These are phyloP conservation scores for Martiniozyma abietophila DNA, from an alignment of 805 yeast genomes.

Conservation along the genomic window DNA sequence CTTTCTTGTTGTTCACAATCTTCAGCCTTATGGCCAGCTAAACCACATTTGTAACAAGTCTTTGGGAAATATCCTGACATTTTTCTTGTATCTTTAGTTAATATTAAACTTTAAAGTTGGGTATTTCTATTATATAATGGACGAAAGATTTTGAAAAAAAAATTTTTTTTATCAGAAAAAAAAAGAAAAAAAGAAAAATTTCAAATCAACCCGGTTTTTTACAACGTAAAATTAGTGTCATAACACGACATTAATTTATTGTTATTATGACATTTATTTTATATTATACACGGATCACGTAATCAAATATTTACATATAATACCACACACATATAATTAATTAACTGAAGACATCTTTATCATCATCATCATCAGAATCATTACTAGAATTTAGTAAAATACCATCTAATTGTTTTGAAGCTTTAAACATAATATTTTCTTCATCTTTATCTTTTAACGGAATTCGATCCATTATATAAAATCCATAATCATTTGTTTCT, in stretches of 20 bases:
- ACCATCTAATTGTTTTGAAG: too few relatives aligned
- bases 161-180: not conserved
- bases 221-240: too few relatives aligned
- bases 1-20: slow-evolving; percentile 78
- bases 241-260: too few relatives aligned
- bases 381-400: too few relatives aligned
- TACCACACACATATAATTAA: too few relatives aligned
- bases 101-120: not conserved
- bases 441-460: slow-evolving; percentile 3
- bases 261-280: too few relatives aligned
- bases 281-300: too few relatives aligned
- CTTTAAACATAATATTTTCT: not conserved
- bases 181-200: not conserved
- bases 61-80: slow-evolving; percentile 31
- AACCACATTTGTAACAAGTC: slow-evolving; percentile 89
- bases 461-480: slow-evolving; percentile 26
- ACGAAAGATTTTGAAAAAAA: not conserved
- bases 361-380: too few relatives aligned
- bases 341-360: too few relatives aligned
- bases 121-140: slow-evolving; percentile 2
- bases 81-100: not conserved
- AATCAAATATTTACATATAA: too few relatives aligned
- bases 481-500: slow-evolving; percentile 32
- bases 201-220: too few relatives aligned
- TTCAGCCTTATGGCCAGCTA: slow-evolving; percentile 84